These are phyloP conservation scores for Pachysolen tannophilus DNA, from an alignment of 805 yeast genomes.

Conservation along the genomic window DNA sequence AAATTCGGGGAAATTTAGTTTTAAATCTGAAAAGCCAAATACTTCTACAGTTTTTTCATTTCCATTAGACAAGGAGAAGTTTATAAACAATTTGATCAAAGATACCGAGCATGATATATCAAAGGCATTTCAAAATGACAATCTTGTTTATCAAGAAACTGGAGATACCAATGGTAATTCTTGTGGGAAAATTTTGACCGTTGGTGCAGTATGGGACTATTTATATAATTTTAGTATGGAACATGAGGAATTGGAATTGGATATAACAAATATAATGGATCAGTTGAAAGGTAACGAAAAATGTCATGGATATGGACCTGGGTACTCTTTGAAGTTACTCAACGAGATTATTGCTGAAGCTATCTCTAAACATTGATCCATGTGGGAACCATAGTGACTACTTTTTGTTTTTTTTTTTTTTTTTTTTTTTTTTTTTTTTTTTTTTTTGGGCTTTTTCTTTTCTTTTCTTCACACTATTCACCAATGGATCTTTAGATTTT, in stretches of 20 bases:
- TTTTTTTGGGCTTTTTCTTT: too few relatives aligned
- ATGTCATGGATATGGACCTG: conserved; percentile 79
- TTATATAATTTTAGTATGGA: conserved; percentile 39
- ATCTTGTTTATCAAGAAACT: conserved; percentile 19
- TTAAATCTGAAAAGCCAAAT: conserved; percentile 1
- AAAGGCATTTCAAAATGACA: conserved; percentile 4
- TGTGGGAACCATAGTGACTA: too few relatives aligned
- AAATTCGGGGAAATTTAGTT: not conserved
- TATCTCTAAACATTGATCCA: too few relatives aligned
- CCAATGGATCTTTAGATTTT: too few relatives aligned
- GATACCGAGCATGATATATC: conserved; percentile 3
- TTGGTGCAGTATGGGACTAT: conserved; percentile 83
- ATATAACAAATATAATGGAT: conserved; percentile 51
- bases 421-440: too few relatives aligned
- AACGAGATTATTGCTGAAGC: too few relatives aligned
- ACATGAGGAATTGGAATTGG: conserved; percentile 42
- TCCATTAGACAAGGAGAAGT: conserved; percentile 9
- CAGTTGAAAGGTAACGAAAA: conserved; percentile 57
- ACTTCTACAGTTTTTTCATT: conserved; percentile 4
- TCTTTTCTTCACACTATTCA: too few relatives aligned
- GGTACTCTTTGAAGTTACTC: conserved; percentile 40
- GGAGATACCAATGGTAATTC: too few relatives aligned
- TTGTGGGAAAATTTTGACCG: conserved; percentile 57
- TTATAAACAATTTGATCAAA: conserved; percentile 5
- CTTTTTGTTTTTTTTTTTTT: too few relatives aligned